Percentiles rank a stretch among this genome's conserved stretches.
Conservation (phyloP, 768 basidiomycete species). For the Tulasnella sp. region DNA sequence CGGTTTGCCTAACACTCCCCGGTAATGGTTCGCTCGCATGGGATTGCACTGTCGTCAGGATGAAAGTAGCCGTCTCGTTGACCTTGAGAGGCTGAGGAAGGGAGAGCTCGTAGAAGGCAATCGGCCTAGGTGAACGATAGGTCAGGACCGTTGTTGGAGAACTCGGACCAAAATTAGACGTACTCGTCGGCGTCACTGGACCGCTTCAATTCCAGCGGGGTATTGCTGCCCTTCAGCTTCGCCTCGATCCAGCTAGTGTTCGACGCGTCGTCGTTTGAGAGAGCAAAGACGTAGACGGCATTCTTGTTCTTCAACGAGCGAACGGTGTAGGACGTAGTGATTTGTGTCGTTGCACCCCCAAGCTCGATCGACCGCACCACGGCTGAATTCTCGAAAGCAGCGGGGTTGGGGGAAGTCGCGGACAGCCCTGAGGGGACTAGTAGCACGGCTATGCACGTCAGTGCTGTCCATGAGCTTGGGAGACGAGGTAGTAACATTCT, state of each 20-base stretch:
- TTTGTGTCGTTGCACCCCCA: constrained; percentile 75
- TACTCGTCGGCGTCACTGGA: constrained; percentile 42
- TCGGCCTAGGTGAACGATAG: constrained; percentile 18
- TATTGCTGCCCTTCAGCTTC: constrained; percentile 52
- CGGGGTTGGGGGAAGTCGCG: constrained; percentile 9
- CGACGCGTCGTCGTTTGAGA: constrained; percentile 48
- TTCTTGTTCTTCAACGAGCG: constrained; percentile 54
- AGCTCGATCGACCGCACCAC: constrained; percentile 84
- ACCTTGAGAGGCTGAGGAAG: constrained; percentile 48
- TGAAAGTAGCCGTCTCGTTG: constrained; percentile 58
- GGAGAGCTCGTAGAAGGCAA: constrained; percentile 43
- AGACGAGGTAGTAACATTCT: not conserved
- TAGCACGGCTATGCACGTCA: not conserved
- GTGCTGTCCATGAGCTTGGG: not conserved
- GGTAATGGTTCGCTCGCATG: constrained; percentile 74
- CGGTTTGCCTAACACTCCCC: constrained; percentile 54
- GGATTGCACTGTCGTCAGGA: constrained; percentile 66
- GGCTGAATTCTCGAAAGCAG: constrained; percentile 75
- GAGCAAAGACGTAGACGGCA: constrained; percentile 53
- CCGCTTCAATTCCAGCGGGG: constrained; percentile 40
- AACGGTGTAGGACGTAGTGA: constrained; percentile 81
- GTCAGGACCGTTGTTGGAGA: not conserved
- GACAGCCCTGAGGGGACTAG: not conserved
- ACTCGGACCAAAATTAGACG: constrained; percentile 21
- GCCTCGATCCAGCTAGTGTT: constrained; percentile 70